A percentile compares a stretch with the other conserved stretches of the same genome.
These are phyloP conservation scores for Apiospora kogelbergensis DNA, from an alignment of 2,329 filamentous ascomycete genomes.

Conservation along the genomic window DNA sequence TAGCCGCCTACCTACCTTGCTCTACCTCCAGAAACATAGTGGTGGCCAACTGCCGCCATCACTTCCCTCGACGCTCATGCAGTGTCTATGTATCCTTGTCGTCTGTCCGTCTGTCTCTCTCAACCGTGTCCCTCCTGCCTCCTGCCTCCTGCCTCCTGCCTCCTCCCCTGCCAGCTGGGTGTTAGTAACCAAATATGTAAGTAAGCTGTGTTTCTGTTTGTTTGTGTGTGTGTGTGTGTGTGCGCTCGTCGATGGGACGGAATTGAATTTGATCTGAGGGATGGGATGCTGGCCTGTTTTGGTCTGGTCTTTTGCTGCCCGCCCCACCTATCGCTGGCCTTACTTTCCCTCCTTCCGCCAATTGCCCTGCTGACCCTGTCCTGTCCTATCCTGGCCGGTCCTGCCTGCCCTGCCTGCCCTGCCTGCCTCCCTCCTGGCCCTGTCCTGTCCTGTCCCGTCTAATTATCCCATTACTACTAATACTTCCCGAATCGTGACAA, in stretches of 20 bases:
- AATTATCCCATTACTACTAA: background rate
- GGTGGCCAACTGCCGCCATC: slow-evolving; percentile 1
- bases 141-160: background rate
- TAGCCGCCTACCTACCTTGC: background rate
- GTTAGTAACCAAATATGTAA: background rate
- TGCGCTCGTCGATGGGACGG: background rate
- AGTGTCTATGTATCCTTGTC: slow-evolving; percentile 1
- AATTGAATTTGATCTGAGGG: slow-evolving; percentile 2
- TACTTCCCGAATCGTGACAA: slow-evolving; percentile 5
- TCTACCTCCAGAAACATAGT: background rate
- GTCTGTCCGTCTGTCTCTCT: background rate
- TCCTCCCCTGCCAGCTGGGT: background rate
- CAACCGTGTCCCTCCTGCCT: background rate
- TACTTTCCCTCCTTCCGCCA: background rate
- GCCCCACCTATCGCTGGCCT: slow-evolving; percentile 14
- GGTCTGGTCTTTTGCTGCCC: slow-evolving; percentile 1
- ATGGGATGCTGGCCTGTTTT: slow-evolving; percentile 5
- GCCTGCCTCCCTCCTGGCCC: background rate
- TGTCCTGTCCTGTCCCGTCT: background rate
- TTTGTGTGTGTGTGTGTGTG: background rate
- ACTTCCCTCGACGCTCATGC: background rate
- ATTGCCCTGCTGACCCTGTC: background rate
- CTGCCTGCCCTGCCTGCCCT: background rate
- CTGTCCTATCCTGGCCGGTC: background rate
- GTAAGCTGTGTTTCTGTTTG: background rate